These are phyloP conservation scores for Henckelia pumila DNA, from an alignment of 257 asterid genomes.

Conservation along the genomic window DNA sequence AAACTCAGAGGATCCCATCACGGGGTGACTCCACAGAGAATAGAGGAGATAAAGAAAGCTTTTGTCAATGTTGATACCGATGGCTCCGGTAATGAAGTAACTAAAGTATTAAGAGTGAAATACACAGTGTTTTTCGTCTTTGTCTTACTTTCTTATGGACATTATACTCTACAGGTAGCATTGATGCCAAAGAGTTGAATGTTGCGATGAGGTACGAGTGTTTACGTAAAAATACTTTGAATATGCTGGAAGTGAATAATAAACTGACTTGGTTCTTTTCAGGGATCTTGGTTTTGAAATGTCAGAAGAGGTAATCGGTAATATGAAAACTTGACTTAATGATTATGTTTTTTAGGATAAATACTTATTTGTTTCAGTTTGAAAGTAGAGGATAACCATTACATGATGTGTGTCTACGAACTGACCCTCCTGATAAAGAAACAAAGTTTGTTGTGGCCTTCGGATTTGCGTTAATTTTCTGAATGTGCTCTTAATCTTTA, in stretches of 20 bases:
- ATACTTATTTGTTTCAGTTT: background rate
- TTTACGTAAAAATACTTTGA: background rate
- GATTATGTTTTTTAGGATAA: background rate
- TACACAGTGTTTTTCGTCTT: slow-evolving; percentile 5
- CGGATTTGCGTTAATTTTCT: slow-evolving; percentile 1
- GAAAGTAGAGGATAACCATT: slow-evolving; percentile 7
- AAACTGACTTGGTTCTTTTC: slow-evolving; percentile 32
- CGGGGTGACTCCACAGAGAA: slow-evolving; percentile 70
- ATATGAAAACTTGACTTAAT: slow-evolving; percentile 8
- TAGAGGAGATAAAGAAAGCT: slow-evolving; percentile 87
- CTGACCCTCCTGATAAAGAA: slow-evolving; percentile 1
- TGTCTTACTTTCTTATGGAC: slow-evolving; percentile 16
- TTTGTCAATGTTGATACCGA: slow-evolving; percentile 83
- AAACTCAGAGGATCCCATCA: slow-evolving; percentile 74
- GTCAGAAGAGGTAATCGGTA: slow-evolving; percentile 79
- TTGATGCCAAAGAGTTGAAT: slow-evolving; percentile 88
- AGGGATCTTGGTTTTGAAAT: slow-evolving; percentile 98
- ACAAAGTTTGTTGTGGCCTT: background rate
- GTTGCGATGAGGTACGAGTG: slow-evolving; percentile 86
- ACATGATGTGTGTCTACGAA: slow-evolving; percentile 6
- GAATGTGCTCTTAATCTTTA: background rate
- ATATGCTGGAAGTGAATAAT: slow-evolving; percentile 4
- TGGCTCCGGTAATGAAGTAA: slow-evolving; percentile 61
- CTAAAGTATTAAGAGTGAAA: background rate
- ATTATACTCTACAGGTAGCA: slow-evolving; percentile 50